Base-by-base conservation (phyloP, 225 moss, liverwort and hornwort genomes). In the Antitrichia curtipendula region DNA sequence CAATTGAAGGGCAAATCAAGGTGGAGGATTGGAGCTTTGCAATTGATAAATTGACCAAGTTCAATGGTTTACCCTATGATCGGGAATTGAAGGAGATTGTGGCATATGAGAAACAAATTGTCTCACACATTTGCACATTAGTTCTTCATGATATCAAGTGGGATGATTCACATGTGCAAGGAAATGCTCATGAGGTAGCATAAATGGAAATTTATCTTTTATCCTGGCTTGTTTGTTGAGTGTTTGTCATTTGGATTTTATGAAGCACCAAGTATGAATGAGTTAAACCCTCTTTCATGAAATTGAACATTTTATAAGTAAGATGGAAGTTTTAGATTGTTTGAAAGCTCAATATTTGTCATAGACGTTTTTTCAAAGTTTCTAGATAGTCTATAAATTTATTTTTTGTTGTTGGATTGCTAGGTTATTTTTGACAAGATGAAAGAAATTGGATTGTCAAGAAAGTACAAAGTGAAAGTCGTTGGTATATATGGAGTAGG, bases 91-190 rank as follows among this genome's bases (percentile, higher is more conserved):
- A 50, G 50, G 50, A 52, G 22, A 75, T 52, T 52, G 32, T 75
- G 50, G 50, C 50, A 8, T 75, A 7, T 75, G 50, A 75, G 8
- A 1, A 43, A 34, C 22, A 75, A 34, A 4, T 7, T 34, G 50
- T 75, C 0, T 75, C 50, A 0, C 8, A 75, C 13, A 52, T 75
- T 75, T 75, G 34, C 5, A 22, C 1, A 34, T 22, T 52, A 52
- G 34, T 75, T 32, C 0, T 0, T 0, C 34, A 8, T 0, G 13
- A 75, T 1, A 0, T 50, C 8, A 75, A 75, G 52, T 75, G 34
- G 75, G 0, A 75, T 75, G 75, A 75, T 75, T 50, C 22, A 0
- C 75, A 52, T 34, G 34, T 75, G 50, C 75, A 52, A 75, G 52
- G 75, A 75, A 34, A 75, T 34, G 34, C 1, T 0, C 75, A 50